Conservation (phyloP, 495 filamentous ascomycete genomes). For the Antarctomyces pellizariae region DNA sequence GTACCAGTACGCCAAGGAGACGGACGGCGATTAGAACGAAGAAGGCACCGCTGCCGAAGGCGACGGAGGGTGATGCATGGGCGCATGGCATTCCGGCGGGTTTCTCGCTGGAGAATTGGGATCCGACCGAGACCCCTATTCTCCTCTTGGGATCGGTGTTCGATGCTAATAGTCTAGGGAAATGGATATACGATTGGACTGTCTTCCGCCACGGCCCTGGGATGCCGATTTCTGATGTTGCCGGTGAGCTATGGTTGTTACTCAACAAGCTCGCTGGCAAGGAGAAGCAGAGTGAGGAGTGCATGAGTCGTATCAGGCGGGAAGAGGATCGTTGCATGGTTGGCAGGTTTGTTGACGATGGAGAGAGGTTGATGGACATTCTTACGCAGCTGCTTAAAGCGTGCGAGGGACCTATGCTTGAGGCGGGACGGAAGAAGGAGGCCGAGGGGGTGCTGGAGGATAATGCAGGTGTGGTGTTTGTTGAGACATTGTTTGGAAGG, state of each 20-base stretch:
- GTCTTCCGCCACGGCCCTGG: slow-evolving; percentile 72
- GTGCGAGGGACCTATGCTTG: slow-evolving; percentile 79
- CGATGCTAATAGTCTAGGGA: slow-evolving; percentile 89
- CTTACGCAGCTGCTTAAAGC: slow-evolving; percentile 71
- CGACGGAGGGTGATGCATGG: slow-evolving; percentile 68
- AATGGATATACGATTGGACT: slow-evolving; percentile 99
- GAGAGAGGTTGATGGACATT: slow-evolving; percentile 67
- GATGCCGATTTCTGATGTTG: slow-evolving; percentile 76
- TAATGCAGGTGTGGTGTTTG: slow-evolving; percentile 86
- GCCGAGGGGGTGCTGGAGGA: slow-evolving; percentile 65
- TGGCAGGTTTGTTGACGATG: slow-evolving; percentile 78
- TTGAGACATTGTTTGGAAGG: slow-evolving; percentile 86
- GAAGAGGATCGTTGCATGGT: slow-evolving; percentile 57
- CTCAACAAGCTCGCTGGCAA: slow-evolving; percentile 93
- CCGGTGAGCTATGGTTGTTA: slow-evolving; percentile 85
- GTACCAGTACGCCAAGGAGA: no score
- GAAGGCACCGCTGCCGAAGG: slow-evolving; percentile 26
- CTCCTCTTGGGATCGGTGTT: slow-evolving; percentile 89
- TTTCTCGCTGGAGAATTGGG: slow-evolving; percentile 97
- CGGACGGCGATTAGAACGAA: no score
- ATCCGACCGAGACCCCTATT: slow-evolving; percentile 75
- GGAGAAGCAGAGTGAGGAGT: slow-evolving; percentile 76
- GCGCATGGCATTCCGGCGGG: slow-evolving; percentile 66
- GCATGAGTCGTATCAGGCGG: slow-evolving; percentile 45
- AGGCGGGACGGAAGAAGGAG: slow-evolving; percentile 28